Conservation (phyloP, 441 rosid species). For the Lepidium campestre region DNA sequence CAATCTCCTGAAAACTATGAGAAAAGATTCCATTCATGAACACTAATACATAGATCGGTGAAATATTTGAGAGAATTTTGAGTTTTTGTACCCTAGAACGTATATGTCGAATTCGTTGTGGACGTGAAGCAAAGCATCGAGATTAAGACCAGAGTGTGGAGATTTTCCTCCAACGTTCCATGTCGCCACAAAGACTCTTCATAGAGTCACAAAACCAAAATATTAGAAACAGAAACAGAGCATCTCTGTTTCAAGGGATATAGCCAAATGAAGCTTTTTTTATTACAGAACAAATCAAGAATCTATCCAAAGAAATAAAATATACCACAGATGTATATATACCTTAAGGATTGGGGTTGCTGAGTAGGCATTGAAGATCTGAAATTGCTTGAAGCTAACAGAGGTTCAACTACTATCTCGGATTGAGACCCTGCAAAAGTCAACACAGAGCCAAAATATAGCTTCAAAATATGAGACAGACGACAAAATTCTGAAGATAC, state of each 20-base stretch:
- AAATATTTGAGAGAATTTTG: not conserved
- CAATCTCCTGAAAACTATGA: constrained; percentile 63
- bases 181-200: constrained; percentile 65
- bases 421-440: constrained; percentile 39
- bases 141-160: constrained; percentile 45
- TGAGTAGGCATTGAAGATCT: constrained; percentile 40
- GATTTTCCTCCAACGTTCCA: constrained; percentile 78
- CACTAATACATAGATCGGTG: not conserved
- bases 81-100: constrained; percentile 56
- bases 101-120: constrained; percentile 53
- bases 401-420: constrained; percentile 36
- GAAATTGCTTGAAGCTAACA: constrained; percentile 31
- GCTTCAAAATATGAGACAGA: constrained; percentile 11
- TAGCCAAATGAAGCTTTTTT: not conserved
- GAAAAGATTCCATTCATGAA: not conserved
- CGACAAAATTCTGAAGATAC: not conserved
- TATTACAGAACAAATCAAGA: not conserved
- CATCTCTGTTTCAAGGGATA: not conserved
- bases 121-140: constrained; percentile 49
- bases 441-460: constrained; percentile 7
- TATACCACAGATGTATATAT: constrained; percentile 3
- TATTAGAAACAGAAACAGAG: constrained; percentile 1
- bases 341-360: constrained; percentile 57
- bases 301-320: not conserved
- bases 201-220: not conserved